Evolutionary conservation across 1,139 yeast genomes (phyloP), one percentile per base, ranked within the genome.

Genomic region (Sugiyamaella sp.): DNA sequence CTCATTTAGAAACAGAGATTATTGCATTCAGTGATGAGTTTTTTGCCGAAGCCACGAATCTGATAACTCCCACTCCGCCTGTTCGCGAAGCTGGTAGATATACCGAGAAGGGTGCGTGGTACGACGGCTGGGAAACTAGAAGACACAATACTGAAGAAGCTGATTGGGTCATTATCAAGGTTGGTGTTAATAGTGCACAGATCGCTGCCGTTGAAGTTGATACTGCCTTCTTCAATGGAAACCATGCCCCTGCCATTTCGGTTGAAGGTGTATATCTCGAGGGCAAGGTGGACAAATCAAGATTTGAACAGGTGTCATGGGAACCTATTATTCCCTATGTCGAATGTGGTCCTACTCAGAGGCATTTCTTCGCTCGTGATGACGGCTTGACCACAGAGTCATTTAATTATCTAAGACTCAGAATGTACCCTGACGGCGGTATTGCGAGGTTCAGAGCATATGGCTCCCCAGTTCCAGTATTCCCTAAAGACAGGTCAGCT

Each of bases 121-220:
- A 88, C 68, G 98, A 91, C 64, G 98, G 98, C 14, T 91, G 98
- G 98, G 98, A 91, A 71, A 90, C 98, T 20, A 80, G 97, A 69
- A 80, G 98, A 72, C 98, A 91, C 75, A 91, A 91, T 71, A 73
- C 81, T 1, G 86, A 77, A 57, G 89, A 83, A 54, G 87, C 89
- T 41, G 98, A 91, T 66, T 90, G 91, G 87, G 97, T 87, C 25
- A 76, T 88, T 39, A 74, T 91, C 70, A 79, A 82, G 68, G 76
- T 89, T 66, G 98, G 98, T 10, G 97, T 91, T 14, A 76, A 89
- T 6, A 81, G 89, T 40, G 97, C 97, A 1, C 76, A 77, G 47
- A 72, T 93, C 55, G 78, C 86, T 54, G 98, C 91, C 3, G 83
- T 87, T 64, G 97, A 91, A 71, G 80, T 91, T 21, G 97, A 91